Percentiles rank a stretch among this genome's conserved stretches.
phyloP scores from a whole-genome alignment of 1,284 basidiomycete species.

The Puccinia sorghi region DNA sequence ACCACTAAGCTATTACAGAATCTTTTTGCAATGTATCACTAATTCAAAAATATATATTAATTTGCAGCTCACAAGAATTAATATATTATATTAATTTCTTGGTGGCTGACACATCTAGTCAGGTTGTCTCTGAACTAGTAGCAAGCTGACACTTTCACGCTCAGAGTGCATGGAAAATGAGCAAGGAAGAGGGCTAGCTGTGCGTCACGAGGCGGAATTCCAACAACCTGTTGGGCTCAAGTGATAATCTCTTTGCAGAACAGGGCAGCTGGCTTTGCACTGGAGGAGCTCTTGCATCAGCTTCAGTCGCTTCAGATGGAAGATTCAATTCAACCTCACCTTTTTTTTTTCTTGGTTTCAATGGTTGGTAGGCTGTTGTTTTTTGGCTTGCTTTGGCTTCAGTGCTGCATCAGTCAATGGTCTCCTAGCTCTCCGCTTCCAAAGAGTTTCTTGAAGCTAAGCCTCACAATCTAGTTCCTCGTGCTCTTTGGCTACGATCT shows the following conservation, averaged over 20 bases:
- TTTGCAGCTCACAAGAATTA: too few species aligned
- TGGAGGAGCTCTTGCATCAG: background rate
- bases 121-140: too few species aligned
- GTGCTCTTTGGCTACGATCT: slow-evolving; percentile 17
- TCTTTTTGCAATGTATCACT: too few species aligned
- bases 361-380: background rate
- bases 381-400: background rate
- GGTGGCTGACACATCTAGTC: too few species aligned
- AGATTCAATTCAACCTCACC: slow-evolving; percentile 19
- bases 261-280: slow-evolving; percentile 17
- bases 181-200: too few species aligned
- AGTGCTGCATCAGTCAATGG: slow-evolving; percentile 1
- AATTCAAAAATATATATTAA: too few species aligned
- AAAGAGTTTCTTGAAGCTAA: slow-evolving; percentile 32
- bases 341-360: slow-evolving; percentile 21
- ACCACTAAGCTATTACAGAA: too few species aligned
- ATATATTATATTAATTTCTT: too few species aligned
- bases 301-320: slow-evolving; percentile 20
- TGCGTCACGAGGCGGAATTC: too few species aligned
- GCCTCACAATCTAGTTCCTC: slow-evolving; percentile 35
- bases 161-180: too few species aligned
- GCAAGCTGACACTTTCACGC: too few species aligned
- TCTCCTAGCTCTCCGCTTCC: slow-evolving; percentile 30
- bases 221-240: slow-evolving; percentile 10
- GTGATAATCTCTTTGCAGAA: slow-evolving; percentile 14